phyloP scores from a whole-genome alignment of 352 stramenopile species.

The Phytophthora constricta region DNA sequence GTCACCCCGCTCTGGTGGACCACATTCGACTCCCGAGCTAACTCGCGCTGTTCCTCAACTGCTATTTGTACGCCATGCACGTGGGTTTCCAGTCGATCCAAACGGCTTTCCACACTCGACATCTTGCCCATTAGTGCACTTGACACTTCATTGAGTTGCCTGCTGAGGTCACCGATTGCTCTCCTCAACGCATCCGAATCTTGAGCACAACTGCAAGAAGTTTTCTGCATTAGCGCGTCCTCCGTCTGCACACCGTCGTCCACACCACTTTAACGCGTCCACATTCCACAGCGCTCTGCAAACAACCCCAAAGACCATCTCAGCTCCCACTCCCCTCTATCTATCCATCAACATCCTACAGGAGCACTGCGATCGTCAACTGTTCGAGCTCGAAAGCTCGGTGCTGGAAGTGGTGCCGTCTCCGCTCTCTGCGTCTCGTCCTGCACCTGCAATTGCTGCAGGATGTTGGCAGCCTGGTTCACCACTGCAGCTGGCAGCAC shows the following conservation, averaged over 20 bases:
- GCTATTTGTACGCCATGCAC: conserved; percentile 29
- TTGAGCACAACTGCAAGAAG: conserved; percentile 11
- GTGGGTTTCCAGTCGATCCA: conserved; percentile 41
- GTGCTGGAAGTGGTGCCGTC: neutral
- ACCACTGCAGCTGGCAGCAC: conserved; percentile 31
- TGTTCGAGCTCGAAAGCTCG: neutral
- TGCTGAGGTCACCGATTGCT: conserved; percentile 33
- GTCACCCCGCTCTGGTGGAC: neutral
- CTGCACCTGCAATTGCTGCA: conserved; percentile 41
- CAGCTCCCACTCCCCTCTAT: neutral
- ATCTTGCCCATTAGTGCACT: conserved; percentile 44
- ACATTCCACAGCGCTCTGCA: neutral
- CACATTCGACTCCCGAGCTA: neutral
- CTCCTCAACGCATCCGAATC: conserved; percentile 14
- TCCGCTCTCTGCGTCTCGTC: neutral
- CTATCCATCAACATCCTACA: neutral
- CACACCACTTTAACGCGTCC: too few relatives aligned
- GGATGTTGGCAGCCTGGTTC: conserved; percentile 41
- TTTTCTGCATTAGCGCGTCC: neutral
- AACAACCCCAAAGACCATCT: neutral
- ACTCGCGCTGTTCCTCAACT: conserved; percentile 23
- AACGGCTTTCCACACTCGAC: conserved; percentile 41
- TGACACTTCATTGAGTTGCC: conserved; percentile 42
- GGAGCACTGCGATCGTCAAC: neutral
- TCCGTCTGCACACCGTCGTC: conserved; percentile 13